Evolutionary conservation across 371 early-diverging fungal genomes (phyloP).

Genomic region (Coemansia sp.): DNA sequence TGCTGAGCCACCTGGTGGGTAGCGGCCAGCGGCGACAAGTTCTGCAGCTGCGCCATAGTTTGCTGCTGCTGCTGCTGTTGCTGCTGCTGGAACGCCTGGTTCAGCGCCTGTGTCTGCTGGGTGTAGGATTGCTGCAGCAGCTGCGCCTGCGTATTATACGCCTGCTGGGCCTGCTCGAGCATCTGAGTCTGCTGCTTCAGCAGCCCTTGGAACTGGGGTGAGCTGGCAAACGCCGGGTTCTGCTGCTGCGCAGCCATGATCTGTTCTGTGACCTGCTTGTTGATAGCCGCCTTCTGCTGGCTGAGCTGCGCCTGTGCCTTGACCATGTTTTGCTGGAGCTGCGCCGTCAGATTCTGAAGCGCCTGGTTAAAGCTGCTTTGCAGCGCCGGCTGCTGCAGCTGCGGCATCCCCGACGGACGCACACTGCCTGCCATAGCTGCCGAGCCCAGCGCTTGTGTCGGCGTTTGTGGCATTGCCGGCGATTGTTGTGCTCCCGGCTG

Average conservation of each 20-base stretch:
- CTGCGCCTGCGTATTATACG: constrained; percentile 27
- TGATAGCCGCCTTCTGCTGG: constrained; percentile 21
- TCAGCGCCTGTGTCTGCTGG: constrained; percentile 36
- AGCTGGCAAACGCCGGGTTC: constrained; percentile 29
- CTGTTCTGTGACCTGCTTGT: constrained; percentile 31
- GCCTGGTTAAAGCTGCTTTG: constrained; percentile 17
- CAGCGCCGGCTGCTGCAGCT: constrained; percentile 4
- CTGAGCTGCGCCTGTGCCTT: constrained; percentile 29
- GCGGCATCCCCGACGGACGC: constrained; percentile 1
- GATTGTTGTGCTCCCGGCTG: not conserved
- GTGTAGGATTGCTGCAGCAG: constrained; percentile 34
- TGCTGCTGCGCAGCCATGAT: constrained; percentile 32
- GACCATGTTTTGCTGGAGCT: constrained; percentile 35
- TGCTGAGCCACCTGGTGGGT: constrained; percentile 8
- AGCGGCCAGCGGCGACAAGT: constrained; percentile 5
- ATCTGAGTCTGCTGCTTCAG: constrained; percentile 40
- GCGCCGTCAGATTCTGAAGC: constrained; percentile 15
- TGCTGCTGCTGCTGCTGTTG: constrained; percentile 10
- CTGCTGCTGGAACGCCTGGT: constrained; percentile 36
- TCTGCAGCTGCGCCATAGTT: not conserved
- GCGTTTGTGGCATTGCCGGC: constrained; percentile 1
- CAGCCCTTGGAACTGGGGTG: constrained; percentile 28
- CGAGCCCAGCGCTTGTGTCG: not conserved
- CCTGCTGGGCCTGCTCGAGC: constrained; percentile 35
- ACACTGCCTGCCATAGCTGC: not conserved